Evolutionary conservation across 2,329 filamentous ascomycete species (phyloP).

Genomic region (Emmonsiellopsis sp.): DNA sequence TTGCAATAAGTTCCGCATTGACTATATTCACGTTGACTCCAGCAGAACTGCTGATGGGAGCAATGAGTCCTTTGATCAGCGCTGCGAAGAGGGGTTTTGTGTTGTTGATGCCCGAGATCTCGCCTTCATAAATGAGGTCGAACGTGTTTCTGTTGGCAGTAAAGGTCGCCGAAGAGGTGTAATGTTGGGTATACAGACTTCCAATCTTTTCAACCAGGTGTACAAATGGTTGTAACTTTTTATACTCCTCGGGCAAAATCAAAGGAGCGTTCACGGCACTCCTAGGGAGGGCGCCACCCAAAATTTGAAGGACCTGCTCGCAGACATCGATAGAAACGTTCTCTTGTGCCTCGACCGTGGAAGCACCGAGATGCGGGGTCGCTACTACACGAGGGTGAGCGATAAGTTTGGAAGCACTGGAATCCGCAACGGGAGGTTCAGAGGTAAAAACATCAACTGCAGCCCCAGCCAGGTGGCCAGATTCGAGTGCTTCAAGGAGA

Average conservation of each 20-base stretch:
- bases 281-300: constrained; percentile 63
- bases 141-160: constrained; percentile 56
- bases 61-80: constrained; percentile 65
- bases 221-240: constrained; percentile 68
- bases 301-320: constrained; percentile 64
- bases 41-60: constrained; percentile 57
- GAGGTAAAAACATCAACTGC: constrained; percentile 71
- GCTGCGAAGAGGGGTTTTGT: constrained; percentile 72
- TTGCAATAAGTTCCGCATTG: constrained; percentile 65
- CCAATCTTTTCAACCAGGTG: constrained; percentile 71
- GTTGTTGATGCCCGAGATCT: constrained; percentile 60
- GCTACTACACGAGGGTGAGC: constrained; percentile 63
- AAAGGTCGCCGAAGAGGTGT: constrained; percentile 29
- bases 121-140: constrained; percentile 68
- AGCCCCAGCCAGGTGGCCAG: constrained; percentile 63
- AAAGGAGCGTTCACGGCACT: constrained; percentile 72
- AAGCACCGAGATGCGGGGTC: constrained; percentile 71
- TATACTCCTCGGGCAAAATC: constrained; percentile 71
- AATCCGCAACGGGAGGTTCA: constrained; percentile 58
- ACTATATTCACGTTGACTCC: constrained; percentile 70
- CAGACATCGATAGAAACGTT: constrained; percentile 78
- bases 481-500: constrained; percentile 59
- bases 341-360: constrained; percentile 73
- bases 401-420: constrained; percentile 54
- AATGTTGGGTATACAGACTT: constrained; percentile 69